phyloP scores from a whole-genome alignment of 140 eudicot species.

The Oenanthe javanica region DNA sequence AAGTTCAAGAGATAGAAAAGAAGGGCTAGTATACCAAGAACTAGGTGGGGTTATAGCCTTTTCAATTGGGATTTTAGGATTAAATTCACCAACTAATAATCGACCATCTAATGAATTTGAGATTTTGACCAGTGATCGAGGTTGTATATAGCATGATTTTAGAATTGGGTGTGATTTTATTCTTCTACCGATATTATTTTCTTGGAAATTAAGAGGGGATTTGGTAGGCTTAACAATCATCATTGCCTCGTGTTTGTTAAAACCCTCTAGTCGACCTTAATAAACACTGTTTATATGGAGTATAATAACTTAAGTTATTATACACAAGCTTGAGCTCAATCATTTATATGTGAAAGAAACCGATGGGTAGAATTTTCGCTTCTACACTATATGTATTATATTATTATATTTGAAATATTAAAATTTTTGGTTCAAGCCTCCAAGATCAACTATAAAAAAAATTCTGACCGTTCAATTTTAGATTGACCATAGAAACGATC shows the following conservation, averaged over 20 bases:
- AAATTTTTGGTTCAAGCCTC: no score
- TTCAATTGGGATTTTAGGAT: slow-evolving; percentile 68
- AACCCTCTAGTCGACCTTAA: not conserved
- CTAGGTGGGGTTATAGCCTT: slow-evolving; percentile 93
- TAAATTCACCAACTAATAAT: slow-evolving; percentile 42
- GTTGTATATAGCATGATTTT: not conserved
- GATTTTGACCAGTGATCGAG: not conserved
- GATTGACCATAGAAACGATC: no score
- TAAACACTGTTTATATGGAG: no score
- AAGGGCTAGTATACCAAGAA: slow-evolving; percentile 73
- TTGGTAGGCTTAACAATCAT: not conserved
- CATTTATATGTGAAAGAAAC: not conserved
- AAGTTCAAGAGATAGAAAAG: slow-evolving; percentile 55
- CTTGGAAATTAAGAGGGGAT: not conserved
- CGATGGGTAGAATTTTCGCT: no score
- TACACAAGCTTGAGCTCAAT: not conserved
- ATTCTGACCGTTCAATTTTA: no score
- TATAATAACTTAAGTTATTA: no score
- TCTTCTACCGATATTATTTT: no score
- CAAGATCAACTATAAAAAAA: no score
- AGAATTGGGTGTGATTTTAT: not conserved
- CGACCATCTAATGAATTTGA: slow-evolving; percentile 8
- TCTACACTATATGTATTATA: no score
- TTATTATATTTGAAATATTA: no score
- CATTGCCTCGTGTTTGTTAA: not conserved